Evolutionary conservation across 257 asterid genomes (phyloP), one percentile per base, ranked within the genome.

Genomic region (Nicotiana tomentosiformis): DNA sequence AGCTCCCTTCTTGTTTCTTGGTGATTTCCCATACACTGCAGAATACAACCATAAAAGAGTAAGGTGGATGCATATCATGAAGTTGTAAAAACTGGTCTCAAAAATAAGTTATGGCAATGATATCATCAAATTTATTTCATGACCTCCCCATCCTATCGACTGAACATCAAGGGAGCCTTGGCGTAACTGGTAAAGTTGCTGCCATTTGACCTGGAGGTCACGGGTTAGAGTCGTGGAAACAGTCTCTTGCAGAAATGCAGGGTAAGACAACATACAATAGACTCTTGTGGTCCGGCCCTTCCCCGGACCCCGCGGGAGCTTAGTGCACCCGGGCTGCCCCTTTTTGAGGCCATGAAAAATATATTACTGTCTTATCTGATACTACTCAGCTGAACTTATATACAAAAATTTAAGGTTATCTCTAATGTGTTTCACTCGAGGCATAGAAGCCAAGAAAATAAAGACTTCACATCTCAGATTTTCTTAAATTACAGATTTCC

Each of bases 11-110:
- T 84, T 20, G 80, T 64, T 23, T 53, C 77, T 49, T 77, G 78
- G 29, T 84, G 56, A 15, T 35, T 55, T 5, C 83, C 83, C 82
- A 83, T 66, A 58, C 43, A 23, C 84, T 84, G 77, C 3, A 62
- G 70, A 18, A 29, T 14, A 57, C 17, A 26, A 5, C 4, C 57
- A 65, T 15, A 61, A 66, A 62, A 10, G 16, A 32, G 14, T 29
- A 77, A 49, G 46, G 61, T 39, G 9, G 10, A 10, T 77, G 14
- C 33, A 15, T 17, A 49, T 23, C 9, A 77, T 77, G 68, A 62
- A 23, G 67, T 23, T 3, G 33, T 4, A 12, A 61, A 62, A 62
- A 1, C 32, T 62, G 33, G 67, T 62, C 18, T 11, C 17, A 62
- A 23, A 23, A 23, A 23, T 10, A 10, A 10, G 68, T 62, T 3